Percentiles rank a stretch among this genome's conserved stretches.
phyloP scores from a whole-genome alignment of 805 yeast genomes.

The Yarrowia keelungensis region DNA sequence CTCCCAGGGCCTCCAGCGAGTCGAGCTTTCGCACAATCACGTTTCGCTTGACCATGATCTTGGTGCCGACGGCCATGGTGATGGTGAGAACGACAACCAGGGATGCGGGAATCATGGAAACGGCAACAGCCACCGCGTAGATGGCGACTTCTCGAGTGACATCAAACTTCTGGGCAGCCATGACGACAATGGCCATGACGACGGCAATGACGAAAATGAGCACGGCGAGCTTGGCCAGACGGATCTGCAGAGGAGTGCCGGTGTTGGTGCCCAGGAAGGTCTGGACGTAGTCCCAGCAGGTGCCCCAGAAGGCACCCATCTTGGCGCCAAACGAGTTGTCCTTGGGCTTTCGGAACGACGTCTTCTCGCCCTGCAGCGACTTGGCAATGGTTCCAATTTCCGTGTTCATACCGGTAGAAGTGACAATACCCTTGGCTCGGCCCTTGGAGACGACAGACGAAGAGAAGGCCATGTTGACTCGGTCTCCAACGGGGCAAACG shows the following conservation, averaged over 20 bases:
- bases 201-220: conserved; percentile 77
- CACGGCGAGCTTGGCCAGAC: conserved; percentile 78
- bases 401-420: conserved; percentile 70
- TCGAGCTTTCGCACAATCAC: conserved; percentile 80
- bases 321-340: conserved; percentile 56
- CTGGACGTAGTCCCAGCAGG: conserved; percentile 64
- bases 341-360: conserved; percentile 54
- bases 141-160: conserved; percentile 83
- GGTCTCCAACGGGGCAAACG: conserved; percentile 68
- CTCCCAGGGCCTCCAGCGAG: conserved; percentile 79
- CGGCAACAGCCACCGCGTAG: conserved; percentile 85
- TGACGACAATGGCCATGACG: conserved; percentile 80
- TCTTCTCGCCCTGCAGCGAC: conserved; percentile 57
- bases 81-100: conserved; percentile 80
- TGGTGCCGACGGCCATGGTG: conserved; percentile 84
- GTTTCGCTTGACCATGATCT: conserved; percentile 67
- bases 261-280: conserved; percentile 74
- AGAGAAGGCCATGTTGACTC: conserved; percentile 72
- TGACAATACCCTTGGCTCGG: conserved; percentile 71
- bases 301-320: conserved; percentile 55
- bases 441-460: conserved; percentile 78
- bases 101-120: conserved; percentile 84
- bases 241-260: conserved; percentile 86
- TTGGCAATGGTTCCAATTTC: conserved; percentile 79
- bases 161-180: conserved; percentile 78